Percentiles rank a stretch among this genome's conserved stretches.
phyloP scores from a whole-genome alignment of 495 filamentous ascomycete genomes.

The Neurospora hispaniola region DNA sequence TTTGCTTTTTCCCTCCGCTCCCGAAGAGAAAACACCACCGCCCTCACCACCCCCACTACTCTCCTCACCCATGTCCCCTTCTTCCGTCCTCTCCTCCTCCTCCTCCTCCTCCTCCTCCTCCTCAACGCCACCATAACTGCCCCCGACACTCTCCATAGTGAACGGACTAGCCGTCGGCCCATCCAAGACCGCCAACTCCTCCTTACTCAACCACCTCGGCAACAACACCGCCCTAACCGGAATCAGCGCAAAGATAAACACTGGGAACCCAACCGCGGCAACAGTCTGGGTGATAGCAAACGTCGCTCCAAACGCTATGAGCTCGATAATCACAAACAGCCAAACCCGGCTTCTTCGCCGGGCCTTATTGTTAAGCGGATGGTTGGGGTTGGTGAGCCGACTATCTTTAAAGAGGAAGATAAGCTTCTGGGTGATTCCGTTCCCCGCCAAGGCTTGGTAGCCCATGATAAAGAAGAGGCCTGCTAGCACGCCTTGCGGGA shows the following conservation, averaged over 20 bases:
- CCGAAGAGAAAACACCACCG: neutral
- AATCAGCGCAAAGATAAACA: slow-evolving; percentile 75
- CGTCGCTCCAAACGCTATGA: slow-evolving; percentile 71
- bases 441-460: slow-evolving; percentile 65
- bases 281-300: slow-evolving; percentile 96
- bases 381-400: slow-evolving; percentile 47
- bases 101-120: neutral
- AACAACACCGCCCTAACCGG: slow-evolving; percentile 65
- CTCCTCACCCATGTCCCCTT: neutral
- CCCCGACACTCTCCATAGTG: slow-evolving; percentile 77
- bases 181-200: slow-evolving; percentile 67
- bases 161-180: slow-evolving; percentile 72
- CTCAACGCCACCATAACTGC: slow-evolving; percentile 41
- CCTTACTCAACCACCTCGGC: slow-evolving; percentile 53
- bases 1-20: slow-evolving; percentile 1
- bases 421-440: slow-evolving; percentile 75
- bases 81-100: neutral
- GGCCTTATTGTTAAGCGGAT: slow-evolving; percentile 52
- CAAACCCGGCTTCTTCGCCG: slow-evolving; percentile 55
- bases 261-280: slow-evolving; percentile 86
- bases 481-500: slow-evolving; percentile 79
- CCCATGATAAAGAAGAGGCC: slow-evolving; percentile 96
- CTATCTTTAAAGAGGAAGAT: slow-evolving; percentile 64
- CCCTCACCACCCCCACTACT: slow-evolving; percentile 2
- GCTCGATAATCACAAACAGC: slow-evolving; percentile 65